phyloP scores from a whole-genome alignment of 1,139 yeast species.

The Lizanozyma gosingica region DNA sequence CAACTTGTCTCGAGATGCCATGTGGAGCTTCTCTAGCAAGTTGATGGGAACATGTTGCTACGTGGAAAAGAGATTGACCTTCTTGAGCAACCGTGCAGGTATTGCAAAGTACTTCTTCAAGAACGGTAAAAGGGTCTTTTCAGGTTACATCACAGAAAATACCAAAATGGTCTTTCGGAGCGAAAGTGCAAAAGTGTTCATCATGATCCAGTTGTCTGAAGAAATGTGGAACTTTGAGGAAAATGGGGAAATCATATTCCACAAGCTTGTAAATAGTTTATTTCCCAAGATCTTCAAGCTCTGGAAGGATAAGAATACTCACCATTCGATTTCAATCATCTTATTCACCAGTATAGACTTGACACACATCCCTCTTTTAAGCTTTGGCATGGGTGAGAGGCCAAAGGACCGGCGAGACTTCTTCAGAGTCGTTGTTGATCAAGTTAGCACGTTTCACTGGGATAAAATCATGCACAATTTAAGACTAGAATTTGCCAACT shows the following conservation, averaged over 20 bases:
- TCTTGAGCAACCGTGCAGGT: constrained; percentile 51
- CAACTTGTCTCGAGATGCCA: constrained; percentile 79
- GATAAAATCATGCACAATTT: constrained; percentile 83
- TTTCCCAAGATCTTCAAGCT: constrained; percentile 83
- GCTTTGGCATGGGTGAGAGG: constrained; percentile 63
- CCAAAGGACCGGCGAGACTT: constrained; percentile 66
- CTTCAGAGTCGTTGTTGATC: constrained; percentile 92
- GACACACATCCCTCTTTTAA: constrained; percentile 46
- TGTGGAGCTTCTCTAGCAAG: constrained; percentile 75
- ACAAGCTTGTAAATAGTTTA: constrained; percentile 81
- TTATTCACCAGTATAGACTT: constrained; percentile 76
- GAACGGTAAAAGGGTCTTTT: constrained; percentile 57
- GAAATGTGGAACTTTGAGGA: constrained; percentile 99
- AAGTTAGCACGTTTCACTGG: constrained; percentile 83
- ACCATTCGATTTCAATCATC: constrained; percentile 86
- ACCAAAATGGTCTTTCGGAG: constrained; percentile 83
- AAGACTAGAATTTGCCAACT: constrained; percentile 76
- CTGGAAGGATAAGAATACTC: constrained; percentile 82
- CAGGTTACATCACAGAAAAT: constrained; percentile 58
- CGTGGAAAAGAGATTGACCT: constrained; percentile 54
- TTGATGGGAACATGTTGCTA: constrained; percentile 60
- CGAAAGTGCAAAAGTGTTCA: constrained; percentile 78
- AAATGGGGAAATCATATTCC: constrained; percentile 89
- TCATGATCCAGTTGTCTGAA: constrained; percentile 77
- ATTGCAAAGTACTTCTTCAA: constrained; percentile 60